phyloP scores from a whole-genome alignment of 78 protist genomes.

The Tieghemostelium lacteum region DNA sequence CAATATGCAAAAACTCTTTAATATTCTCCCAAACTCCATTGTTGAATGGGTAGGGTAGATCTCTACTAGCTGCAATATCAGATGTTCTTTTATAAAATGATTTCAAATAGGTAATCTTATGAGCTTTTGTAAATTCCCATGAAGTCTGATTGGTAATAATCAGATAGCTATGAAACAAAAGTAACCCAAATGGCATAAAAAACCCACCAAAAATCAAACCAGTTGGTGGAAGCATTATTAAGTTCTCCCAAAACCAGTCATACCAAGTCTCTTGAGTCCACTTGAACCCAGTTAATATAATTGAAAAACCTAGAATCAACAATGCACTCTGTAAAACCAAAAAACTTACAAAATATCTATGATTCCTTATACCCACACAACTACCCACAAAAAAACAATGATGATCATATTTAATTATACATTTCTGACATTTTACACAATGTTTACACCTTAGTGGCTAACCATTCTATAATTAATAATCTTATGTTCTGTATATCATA shows the following conservation, averaged over 20 bases:
- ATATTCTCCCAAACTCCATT: constrained; percentile 34
- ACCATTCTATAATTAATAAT: neutral
- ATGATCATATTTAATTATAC: constrained; percentile 61
- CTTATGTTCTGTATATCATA: too few species aligned
- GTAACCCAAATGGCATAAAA: constrained; percentile 45
- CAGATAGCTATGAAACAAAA: constrained; percentile 22
- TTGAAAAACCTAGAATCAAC: constrained; percentile 26
- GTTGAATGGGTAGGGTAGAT: constrained; percentile 41
- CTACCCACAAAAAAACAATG: constrained; percentile 60
- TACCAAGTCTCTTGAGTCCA: constrained; percentile 1
- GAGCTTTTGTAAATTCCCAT: constrained; percentile 36
- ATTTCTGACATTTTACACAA: constrained; percentile 47
- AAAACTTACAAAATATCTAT: constrained; percentile 15
- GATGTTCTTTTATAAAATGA: neutral
- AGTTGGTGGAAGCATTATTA: constrained; percentile 27
- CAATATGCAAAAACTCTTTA: constrained; percentile 2
- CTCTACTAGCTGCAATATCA: too few species aligned
- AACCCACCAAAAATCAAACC: constrained; percentile 24
- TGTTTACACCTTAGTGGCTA: constrained; percentile 48
- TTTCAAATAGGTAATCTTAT: constrained; percentile 38
- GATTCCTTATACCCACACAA: constrained; percentile 53
- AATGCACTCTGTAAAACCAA: constrained; percentile 10
- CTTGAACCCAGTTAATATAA: constrained; percentile 23
- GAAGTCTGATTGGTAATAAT: constrained; percentile 53
- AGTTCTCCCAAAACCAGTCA: constrained; percentile 44